These are phyloP conservation scores for Claviceps purpurea DNA, from an alignment of 2,329 filamentous ascomycete species.

Conservation along the genomic window DNA sequence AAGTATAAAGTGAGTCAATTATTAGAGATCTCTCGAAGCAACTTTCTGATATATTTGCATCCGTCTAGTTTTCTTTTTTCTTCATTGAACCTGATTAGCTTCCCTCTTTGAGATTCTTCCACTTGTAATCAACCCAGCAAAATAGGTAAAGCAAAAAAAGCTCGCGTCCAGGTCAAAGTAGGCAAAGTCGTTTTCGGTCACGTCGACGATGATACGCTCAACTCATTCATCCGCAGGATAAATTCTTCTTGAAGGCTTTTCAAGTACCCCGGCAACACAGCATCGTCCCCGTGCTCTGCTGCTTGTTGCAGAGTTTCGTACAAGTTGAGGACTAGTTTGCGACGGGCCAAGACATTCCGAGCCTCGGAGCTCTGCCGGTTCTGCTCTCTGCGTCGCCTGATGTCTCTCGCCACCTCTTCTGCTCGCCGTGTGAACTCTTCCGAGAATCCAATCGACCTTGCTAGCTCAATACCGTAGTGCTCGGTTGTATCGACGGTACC, in stretches of 20 bases:
- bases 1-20: too few relatives aligned
- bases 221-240: slow-evolving; percentile 51
- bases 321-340: slow-evolving; percentile 61
- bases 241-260: slow-evolving; percentile 55
- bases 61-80: too few relatives aligned
- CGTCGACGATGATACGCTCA: slow-evolving; percentile 28
- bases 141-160: too few relatives aligned
- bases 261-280: slow-evolving; percentile 33
- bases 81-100: too few relatives aligned
- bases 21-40: too few relatives aligned
- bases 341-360: slow-evolving; percentile 44
- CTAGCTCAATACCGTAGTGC: slow-evolving; percentile 76
- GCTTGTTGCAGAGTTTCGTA: slow-evolving; percentile 61
- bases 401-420: slow-evolving; percentile 46
- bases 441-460: slow-evolving; percentile 62
- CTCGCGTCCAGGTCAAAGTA: not conserved
- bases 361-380: slow-evolving; percentile 46
- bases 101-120: too few relatives aligned
- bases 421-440: slow-evolving; percentile 53
- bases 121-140: too few relatives aligned
- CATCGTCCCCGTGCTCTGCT: slow-evolving; percentile 46
- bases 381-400: slow-evolving; percentile 44
- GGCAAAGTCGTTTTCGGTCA: too few relatives aligned
- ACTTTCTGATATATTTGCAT: too few relatives aligned
- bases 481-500: slow-evolving; percentile 53